Evolutionary conservation across 1,284 basidiomycete genomes (phyloP).

Genomic region (Pseudozyma sp.): DNA sequence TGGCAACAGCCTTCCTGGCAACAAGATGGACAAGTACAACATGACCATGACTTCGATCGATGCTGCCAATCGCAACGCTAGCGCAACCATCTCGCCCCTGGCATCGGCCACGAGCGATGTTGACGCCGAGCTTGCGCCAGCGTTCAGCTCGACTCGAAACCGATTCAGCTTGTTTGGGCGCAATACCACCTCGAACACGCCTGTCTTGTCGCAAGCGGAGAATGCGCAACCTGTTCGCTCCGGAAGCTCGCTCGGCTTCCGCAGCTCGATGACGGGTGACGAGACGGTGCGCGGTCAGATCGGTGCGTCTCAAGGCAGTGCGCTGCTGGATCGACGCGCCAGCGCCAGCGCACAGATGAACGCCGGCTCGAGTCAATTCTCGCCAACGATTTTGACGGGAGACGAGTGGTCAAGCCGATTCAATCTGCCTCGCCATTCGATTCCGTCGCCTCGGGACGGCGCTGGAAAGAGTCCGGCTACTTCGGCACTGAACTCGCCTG

Average conservation of each 20-base stretch:
- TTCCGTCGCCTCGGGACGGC: conserved; percentile 7
- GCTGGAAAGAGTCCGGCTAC: conserved; percentile 12
- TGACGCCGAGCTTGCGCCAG: neutral
- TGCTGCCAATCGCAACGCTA: neutral
- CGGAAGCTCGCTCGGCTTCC: conserved; percentile 27
- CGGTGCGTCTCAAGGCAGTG: neutral
- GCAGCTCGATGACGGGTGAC: conserved; percentile 3
- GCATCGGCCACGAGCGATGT: conserved; percentile 5
- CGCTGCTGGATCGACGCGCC: conserved; percentile 28
- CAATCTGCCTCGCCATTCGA: conserved; percentile 27
- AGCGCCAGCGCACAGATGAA: conserved; percentile 13
- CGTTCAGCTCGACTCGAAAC: conserved; percentile 14
- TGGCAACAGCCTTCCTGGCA: conserved; percentile 14
- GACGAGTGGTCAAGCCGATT: conserved; percentile 43
- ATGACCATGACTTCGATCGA: conserved; percentile 5
- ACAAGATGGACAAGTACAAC: conserved; percentile 25
- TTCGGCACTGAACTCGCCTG: conserved; percentile 31
- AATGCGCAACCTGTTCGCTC: conserved; percentile 14
- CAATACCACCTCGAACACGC: conserved; percentile 22
- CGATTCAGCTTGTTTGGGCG: conserved; percentile 38
- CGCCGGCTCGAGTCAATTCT: conserved; percentile 12
- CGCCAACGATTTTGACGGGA: conserved; percentile 17
- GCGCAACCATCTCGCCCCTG: neutral
- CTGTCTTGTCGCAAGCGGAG: conserved; percentile 7
- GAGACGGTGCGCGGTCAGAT: conserved; percentile 1